Percentiles rank a stretch among this genome's conserved stretches.
These are phyloP conservation scores for Phytopythium boreale DNA, from an alignment of 352 stramenopile species.

Conservation along the genomic window DNA sequence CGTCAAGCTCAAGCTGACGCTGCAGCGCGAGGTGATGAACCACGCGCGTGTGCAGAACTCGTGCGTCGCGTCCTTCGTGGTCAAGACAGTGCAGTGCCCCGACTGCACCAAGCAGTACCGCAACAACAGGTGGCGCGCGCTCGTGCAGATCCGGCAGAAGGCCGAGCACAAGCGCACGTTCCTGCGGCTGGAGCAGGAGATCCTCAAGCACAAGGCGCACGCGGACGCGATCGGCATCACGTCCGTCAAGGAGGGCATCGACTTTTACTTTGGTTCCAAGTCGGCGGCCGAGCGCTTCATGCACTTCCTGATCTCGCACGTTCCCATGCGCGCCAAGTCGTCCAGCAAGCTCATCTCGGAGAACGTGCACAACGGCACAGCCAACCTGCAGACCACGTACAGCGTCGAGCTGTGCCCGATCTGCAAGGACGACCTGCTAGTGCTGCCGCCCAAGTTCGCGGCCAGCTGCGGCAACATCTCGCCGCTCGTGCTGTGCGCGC, in stretches of 20 bases:
- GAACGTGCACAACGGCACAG: constrained; percentile 58
- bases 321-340: constrained; percentile 65
- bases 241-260: constrained; percentile 68
- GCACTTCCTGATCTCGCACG: constrained; percentile 53
- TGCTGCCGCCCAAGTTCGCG: constrained; percentile 55
- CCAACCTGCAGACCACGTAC: constrained; percentile 68
- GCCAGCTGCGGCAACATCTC: constrained; percentile 66
- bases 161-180: constrained; percentile 76
- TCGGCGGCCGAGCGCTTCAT: constrained; percentile 55
- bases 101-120: constrained; percentile 73
- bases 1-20: constrained; percentile 66
- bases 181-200: constrained; percentile 62
- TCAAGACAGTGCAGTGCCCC: constrained; percentile 60
- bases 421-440: constrained; percentile 73
- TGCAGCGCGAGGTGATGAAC: constrained; percentile 71
- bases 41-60: constrained; percentile 67
- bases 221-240: constrained; percentile 56
- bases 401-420: constrained; percentile 69
- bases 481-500: constrained; percentile 51
- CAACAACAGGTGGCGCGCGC: constrained; percentile 62
- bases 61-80: constrained; percentile 62
- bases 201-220: constrained; percentile 75
- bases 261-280: constrained; percentile 77
- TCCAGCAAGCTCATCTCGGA: constrained; percentile 77
- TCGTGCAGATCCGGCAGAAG: constrained; percentile 80